A percentile compares a stretch with the other conserved stretches of the same genome.
These are phyloP conservation scores for Trypanosoma theileri DNA, from an alignment of 208 protist species.

Conservation along the genomic window DNA sequence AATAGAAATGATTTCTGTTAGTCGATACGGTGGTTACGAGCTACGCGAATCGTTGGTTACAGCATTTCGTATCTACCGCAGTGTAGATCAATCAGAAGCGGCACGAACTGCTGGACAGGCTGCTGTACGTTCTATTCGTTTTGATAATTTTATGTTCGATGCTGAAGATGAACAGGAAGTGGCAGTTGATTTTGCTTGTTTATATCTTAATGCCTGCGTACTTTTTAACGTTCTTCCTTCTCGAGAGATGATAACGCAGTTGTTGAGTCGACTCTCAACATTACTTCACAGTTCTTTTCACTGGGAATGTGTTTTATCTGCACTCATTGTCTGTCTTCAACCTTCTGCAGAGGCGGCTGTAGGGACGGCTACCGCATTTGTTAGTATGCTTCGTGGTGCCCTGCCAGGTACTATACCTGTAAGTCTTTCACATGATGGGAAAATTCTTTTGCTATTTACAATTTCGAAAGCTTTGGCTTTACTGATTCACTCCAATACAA, in stretches of 20 bases:
- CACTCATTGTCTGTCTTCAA: slow-evolving; percentile 15
- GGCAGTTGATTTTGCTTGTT: slow-evolving; percentile 28
- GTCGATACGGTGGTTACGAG: slow-evolving; percentile 25
- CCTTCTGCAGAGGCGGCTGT: neutral
- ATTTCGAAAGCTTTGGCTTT: slow-evolving; percentile 5
- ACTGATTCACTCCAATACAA: neutral
- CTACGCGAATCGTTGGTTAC: slow-evolving; percentile 19
- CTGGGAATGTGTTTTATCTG: slow-evolving; percentile 32
- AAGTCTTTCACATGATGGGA: slow-evolving; percentile 17
- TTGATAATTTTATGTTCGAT: slow-evolving; percentile 24
- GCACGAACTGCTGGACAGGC: slow-evolving; percentile 13
- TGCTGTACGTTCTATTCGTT: slow-evolving; percentile 3
- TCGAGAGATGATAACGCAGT: slow-evolving; percentile 18
- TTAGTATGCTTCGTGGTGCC: slow-evolving; percentile 8
- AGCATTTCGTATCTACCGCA: slow-evolving; percentile 30
- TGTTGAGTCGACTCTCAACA: slow-evolving; percentile 12
- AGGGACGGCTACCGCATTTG: slow-evolving; percentile 10
- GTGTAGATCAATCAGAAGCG: slow-evolving; percentile 19
- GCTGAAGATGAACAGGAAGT: slow-evolving; percentile 23
- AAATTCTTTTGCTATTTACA: slow-evolving; percentile 12
- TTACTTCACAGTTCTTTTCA: slow-evolving; percentile 21
- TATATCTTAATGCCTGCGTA: slow-evolving; percentile 29
- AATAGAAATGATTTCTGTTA: slow-evolving; percentile 34
- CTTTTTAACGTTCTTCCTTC: slow-evolving; percentile 23
- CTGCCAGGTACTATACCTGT: neutral